A percentile compares a stretch with the other conserved stretches of the same genome.
Conservation (phyloP, 192 early-diverging fungal species). For the Martensiomyces pterosporus region DNA sequence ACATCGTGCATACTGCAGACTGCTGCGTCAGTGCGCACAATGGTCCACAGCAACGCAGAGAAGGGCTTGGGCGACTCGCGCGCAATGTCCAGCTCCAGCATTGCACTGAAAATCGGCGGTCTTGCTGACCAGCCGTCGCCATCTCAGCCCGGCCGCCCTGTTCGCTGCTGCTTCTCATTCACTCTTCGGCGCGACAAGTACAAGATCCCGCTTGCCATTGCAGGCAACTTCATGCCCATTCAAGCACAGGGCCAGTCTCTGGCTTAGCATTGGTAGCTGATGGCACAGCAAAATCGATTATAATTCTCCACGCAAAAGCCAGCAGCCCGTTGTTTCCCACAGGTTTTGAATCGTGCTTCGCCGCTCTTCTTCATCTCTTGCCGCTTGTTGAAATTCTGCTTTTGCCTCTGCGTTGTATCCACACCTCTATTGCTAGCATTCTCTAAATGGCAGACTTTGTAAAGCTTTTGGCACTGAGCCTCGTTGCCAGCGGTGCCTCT, state of each 20-base stretch:
- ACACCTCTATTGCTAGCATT: neutral
- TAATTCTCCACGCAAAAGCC: too few species aligned
- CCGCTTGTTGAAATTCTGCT: neutral
- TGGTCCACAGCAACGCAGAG: slow-evolving; percentile 18
- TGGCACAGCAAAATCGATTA: too few species aligned
- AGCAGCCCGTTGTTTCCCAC: too few species aligned
- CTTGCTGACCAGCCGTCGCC: slow-evolving; percentile 30
- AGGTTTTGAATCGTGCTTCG: too few species aligned
- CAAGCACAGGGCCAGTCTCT: slow-evolving; percentile 2
- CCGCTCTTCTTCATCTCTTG: neutral
- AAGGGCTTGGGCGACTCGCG: slow-evolving; percentile 13
- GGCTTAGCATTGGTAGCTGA: too few species aligned
- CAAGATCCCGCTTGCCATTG: slow-evolving; percentile 77
- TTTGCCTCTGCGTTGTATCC: neutral
- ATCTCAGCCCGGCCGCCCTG: slow-evolving; percentile 39
- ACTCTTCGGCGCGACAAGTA: slow-evolving; percentile 94
- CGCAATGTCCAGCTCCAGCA: slow-evolving; percentile 25
- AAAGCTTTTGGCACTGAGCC: slow-evolving; percentile 26
- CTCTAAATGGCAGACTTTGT: slow-evolving; percentile 30
- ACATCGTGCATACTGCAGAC: slow-evolving; percentile 81
- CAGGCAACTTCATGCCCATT: slow-evolving; percentile 69
- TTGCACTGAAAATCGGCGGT: slow-evolving; percentile 18
- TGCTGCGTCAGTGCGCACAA: slow-evolving; percentile 28
- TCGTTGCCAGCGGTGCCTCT: slow-evolving; percentile 27
- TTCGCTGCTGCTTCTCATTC: slow-evolving; percentile 91